Evolutionary conservation across 23 red algal species (phyloP).

Genomic region (Gracilaria domingensis): DNA sequence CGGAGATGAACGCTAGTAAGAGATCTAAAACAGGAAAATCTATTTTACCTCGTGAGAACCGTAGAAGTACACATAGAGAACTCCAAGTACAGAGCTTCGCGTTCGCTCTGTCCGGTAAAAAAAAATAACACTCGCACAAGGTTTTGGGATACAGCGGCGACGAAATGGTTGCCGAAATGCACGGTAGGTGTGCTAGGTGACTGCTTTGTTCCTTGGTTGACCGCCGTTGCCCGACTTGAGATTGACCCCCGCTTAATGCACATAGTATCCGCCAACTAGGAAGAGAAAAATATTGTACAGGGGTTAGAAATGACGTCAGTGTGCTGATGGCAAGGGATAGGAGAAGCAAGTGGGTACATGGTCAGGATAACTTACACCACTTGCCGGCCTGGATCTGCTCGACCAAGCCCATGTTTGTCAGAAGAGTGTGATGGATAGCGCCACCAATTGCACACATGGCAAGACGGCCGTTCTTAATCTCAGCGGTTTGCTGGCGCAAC

Average conservation of each 20-base stretch:
- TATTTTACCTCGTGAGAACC: conserved; percentile 18
- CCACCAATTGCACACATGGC: conserved; percentile 90
- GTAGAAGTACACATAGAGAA: conserved; percentile 8
- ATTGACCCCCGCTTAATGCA: conserved; percentile 5
- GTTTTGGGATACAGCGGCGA: neutral
- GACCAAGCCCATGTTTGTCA: conserved; percentile 79
- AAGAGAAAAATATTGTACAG: neutral
- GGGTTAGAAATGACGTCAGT: too few species aligned
- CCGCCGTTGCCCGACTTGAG: neutral
- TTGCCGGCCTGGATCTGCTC: conserved; percentile 72
- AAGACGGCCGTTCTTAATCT: conserved; percentile 92
- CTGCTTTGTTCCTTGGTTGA: neutral
- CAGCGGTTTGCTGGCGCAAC: conserved; percentile 63
- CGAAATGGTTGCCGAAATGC: neutral
- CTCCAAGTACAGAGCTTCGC: neutral
- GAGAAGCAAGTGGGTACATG: neutral
- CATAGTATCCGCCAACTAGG: conserved; percentile 62
- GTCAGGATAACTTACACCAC: conserved; percentile 57
- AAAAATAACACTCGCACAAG: neutral
- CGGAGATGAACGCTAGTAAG: too few species aligned
- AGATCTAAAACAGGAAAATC: neutral
- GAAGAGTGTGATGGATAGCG: conserved; percentile 76
- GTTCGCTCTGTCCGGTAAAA: neutral
- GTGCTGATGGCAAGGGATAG: too few species aligned
- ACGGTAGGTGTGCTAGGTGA: neutral